Percentiles rank a stretch among this genome's conserved stretches.
phyloP scores from a whole-genome alignment of 2,329 filamentous ascomycete species.

The Botryotinia convoluta region DNA sequence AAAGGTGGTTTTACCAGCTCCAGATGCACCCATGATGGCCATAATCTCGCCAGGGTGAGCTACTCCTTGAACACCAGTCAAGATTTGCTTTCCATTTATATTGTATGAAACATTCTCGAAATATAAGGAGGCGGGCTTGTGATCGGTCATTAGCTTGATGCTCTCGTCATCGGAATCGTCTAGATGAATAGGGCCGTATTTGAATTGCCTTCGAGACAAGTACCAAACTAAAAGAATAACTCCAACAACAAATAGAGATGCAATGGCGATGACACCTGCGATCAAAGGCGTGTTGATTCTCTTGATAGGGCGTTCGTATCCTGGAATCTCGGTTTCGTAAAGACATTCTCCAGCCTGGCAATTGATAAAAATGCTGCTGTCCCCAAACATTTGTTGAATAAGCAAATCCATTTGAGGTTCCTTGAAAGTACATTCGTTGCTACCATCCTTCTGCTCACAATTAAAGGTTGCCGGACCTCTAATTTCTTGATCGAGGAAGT shows the following conservation, averaged over 20 bases:
- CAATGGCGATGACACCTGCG: constrained; percentile 84
- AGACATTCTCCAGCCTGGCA: constrained; percentile 90
- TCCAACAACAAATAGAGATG: constrained; percentile 82
- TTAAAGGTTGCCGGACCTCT: constrained; percentile 84
- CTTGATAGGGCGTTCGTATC: constrained; percentile 84
- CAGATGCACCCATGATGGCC: constrained; percentile 97
- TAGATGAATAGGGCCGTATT: constrained; percentile 71
- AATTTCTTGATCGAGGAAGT: constrained; percentile 81
- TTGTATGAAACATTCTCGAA: constrained; percentile 87
- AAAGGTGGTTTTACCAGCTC: constrained; percentile 96
- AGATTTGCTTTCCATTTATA: constrained; percentile 83
- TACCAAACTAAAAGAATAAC: constrained; percentile 85
- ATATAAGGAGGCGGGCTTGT: constrained; percentile 84
- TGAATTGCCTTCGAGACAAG: constrained; percentile 70
- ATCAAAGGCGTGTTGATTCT: constrained; percentile 97
- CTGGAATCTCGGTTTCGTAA: constrained; percentile 87
- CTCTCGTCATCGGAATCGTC: constrained; percentile 89
- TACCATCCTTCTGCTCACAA: constrained; percentile 63
- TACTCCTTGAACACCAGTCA: constrained; percentile 75
- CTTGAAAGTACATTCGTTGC: constrained; percentile 73
- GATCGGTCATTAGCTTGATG: constrained; percentile 82
- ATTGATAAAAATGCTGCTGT: constrained; percentile 78
- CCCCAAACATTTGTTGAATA: constrained; percentile 85
- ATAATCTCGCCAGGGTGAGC: constrained; percentile 95
- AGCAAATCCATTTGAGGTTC: constrained; percentile 92